Evolutionary conservation across 1,284 basidiomycete genomes (phyloP).

Genomic region (Afroboletus lepidellus): DNA sequence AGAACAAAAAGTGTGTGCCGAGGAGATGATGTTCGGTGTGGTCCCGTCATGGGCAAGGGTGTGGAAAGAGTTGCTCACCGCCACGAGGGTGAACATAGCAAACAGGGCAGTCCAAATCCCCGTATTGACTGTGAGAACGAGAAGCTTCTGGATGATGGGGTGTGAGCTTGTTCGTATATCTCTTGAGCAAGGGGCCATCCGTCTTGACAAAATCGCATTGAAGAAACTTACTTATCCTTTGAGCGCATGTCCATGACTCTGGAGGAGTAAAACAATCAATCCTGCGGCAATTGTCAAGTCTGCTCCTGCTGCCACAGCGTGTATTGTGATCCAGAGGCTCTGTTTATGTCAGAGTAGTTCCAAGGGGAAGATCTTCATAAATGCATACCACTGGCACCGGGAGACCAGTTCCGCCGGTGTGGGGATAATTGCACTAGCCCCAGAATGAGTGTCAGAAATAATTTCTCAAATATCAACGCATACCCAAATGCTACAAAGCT

Average conservation of each 20-base stretch:
- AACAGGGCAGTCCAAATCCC: conserved; percentile 11
- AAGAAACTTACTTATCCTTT: conserved; percentile 1
- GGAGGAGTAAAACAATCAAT: background rate
- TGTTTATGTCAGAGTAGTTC: background rate
- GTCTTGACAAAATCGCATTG: background rate
- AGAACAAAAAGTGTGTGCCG: too few species aligned
- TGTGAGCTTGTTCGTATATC: background rate
- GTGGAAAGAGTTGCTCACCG: background rate
- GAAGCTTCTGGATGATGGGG: background rate
- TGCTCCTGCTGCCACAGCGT: background rate
- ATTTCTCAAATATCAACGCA: background rate
- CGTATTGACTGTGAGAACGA: conserved; percentile 13
- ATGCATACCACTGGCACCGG: background rate
- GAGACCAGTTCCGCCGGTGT: background rate
- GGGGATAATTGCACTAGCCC: conserved; percentile 1
- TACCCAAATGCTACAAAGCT: conserved; percentile 1
- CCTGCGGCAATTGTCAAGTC: conserved; percentile 3
- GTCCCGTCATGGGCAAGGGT: background rate
- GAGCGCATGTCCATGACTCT: background rate
- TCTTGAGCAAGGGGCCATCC: background rate
- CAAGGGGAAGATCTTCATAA: background rate
- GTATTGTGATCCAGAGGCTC: conserved; percentile 1
- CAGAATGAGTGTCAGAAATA: background rate
- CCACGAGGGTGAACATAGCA: conserved; percentile 4
- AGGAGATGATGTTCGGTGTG: background rate